Evolutionary conservation across 257 asterid genomes (phyloP).

Genomic region (Solanum clarkiae): DNA sequence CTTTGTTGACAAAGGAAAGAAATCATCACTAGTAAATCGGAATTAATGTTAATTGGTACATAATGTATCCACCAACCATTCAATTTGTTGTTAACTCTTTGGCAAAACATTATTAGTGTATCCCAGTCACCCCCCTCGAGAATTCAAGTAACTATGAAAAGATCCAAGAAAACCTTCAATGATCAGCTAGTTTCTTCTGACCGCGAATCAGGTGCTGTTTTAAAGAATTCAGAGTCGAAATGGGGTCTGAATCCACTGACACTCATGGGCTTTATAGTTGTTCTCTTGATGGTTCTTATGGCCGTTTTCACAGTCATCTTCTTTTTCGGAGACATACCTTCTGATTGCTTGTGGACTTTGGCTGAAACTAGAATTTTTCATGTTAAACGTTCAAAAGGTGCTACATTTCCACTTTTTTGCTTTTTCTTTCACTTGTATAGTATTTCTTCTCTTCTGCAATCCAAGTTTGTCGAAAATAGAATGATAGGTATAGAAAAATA

Average conservation of each 20-base stretch:
- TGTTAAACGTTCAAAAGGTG: constrained; percentile 35
- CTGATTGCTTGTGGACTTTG: constrained; percentile 30
- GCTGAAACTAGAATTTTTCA: constrained; percentile 32
- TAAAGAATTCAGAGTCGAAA: constrained; percentile 9
- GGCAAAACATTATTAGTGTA: not conserved
- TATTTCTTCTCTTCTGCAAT: not conserved
- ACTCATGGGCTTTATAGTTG: constrained; percentile 24
- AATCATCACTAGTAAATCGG: not conserved
- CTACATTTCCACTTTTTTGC: not conserved
- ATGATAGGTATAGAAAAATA: not conserved
- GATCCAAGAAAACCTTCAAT: constrained; percentile 15
- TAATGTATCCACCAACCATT: not conserved
- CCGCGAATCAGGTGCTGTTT: constrained; percentile 7
- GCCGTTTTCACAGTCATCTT: constrained; percentile 37
- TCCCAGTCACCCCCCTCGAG: too few relatives aligned
- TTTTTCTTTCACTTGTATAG: not conserved
- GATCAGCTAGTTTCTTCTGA: constrained; percentile 1
- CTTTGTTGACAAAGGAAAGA: not conserved
- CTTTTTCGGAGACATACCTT: constrained; percentile 31
- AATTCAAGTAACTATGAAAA: constrained; percentile 21
- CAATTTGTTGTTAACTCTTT: not conserved
- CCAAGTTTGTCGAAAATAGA: not conserved
- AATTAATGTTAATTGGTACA: not conserved
- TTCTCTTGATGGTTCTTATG: constrained; percentile 36
- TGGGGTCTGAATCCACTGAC: constrained; percentile 26